phyloP scores from a whole-genome alignment of 2,329 filamentous ascomycete genomes.

The Fusarium gaditjirri region DNA sequence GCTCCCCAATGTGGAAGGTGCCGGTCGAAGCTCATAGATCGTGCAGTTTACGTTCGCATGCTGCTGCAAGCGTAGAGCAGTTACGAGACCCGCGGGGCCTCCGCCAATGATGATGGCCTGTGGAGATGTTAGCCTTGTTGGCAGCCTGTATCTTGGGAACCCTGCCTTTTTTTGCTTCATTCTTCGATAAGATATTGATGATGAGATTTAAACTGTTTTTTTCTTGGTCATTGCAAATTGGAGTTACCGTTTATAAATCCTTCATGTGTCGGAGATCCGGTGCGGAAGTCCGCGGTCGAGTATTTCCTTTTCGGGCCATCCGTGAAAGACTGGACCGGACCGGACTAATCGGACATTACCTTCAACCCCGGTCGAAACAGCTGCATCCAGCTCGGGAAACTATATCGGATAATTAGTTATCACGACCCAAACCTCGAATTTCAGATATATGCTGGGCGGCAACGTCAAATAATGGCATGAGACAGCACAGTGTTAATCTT shows the following conservation, averaged over 20 bases:
- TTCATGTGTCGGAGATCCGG: background rate
- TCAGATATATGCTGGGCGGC: fast-evolving
- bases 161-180: background rate
- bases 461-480: background rate
- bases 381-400: background rate
- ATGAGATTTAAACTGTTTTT: background rate
- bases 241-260: background rate
- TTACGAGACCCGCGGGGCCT: background rate
- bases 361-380: background rate
- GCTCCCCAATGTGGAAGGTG: background rate
- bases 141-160: fast-evolving
- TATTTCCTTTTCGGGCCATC: background rate
- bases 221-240: background rate
- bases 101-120: slow-evolving; percentile 1
- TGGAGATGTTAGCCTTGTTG: background rate
- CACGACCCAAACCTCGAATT: no score
- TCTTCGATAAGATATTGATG: fast-evolving
- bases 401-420: no score
- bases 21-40: background rate
- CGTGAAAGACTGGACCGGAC: background rate
- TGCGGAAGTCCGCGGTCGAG: background rate
- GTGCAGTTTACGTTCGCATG: background rate
- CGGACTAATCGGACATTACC: background rate
- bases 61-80: background rate
- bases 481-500: no score